Evolutionary conservation across 805 yeast species (phyloP), one percentile per base, ranked within the genome.

Genomic region (Kazachstania taianensis): DNA sequence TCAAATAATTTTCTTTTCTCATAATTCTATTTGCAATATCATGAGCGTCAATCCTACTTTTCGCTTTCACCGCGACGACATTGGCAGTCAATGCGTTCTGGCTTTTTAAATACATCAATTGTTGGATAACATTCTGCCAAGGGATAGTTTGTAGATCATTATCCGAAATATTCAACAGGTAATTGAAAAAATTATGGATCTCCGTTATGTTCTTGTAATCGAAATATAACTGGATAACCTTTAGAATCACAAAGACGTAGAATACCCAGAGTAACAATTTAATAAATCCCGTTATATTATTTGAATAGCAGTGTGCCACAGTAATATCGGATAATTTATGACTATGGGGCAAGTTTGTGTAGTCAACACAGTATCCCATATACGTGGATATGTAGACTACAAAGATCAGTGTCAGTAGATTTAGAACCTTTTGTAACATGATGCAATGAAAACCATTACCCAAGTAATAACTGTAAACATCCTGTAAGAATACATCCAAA

Each of bases 21-120:
- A 92, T 87, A 38, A 92, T 81, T 40, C 98, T 67, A 53, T 92
- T 94, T 10, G 96, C 97, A 35, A 92, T 83, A 49, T 81, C 92
- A 56, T 87, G 96, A 4, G 97, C 94, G 50, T 83, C 89, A 36
- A 92, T 67, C 43, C 87, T 67, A 35, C 75, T 73, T 49, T 81
- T 81, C 1, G 86, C 75, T 41, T 73, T 78, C 40, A 76, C 65
- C 51, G 81, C 87, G 2, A 63, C 57, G 13, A 57, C 67, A 41
- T 65, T 67, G 7, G 65, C 63, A 12, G 63, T 64, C 23, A 60
- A 61, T 5, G 92, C 85, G 58, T 86, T 87, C 45, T 81, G 85
- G 49, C 85, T 86, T 45, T 82, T 74, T 34, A 92, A 61, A 5
- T 70, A 61, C 73, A 84, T 75, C 10, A 92, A 62, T 30, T 83